A percentile compares a stretch with the other conserved stretches of the same genome.
phyloP scores from a whole-genome alignment of 768 basidiomycete genomes.

The Omphalotus guepiniiformis region DNA sequence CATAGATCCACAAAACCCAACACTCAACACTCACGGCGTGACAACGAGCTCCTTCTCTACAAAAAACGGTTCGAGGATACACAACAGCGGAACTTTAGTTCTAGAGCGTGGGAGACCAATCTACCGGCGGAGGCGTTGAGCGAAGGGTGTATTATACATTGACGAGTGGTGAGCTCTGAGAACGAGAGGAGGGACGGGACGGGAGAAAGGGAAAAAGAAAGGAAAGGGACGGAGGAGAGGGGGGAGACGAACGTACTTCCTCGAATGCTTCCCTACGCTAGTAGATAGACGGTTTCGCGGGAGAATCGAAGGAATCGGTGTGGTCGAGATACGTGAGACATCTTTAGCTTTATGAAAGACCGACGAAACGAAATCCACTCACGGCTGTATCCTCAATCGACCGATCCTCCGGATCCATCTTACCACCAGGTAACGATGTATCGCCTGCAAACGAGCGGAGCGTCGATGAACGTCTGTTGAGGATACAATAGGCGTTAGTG shows the following conservation, averaged over 20 bases:
- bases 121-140: too few species aligned
- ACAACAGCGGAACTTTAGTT: constrained; percentile 67
- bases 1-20: background rate
- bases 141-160: too few species aligned
- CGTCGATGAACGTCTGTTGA: constrained; percentile 61
- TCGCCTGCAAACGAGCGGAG: constrained; percentile 81
- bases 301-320: too few species aligned
- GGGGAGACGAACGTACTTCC: constrained; percentile 76
- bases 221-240: too few species aligned
- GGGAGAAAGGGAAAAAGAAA: too few species aligned
- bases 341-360: background rate
- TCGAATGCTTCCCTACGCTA: constrained; percentile 90
- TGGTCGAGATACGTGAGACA: too few species aligned
- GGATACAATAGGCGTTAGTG: background rate
- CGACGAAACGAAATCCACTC: too few species aligned
- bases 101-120: constrained; percentile 78
- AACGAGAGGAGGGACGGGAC: too few species aligned
- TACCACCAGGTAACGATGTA: constrained; percentile 86
- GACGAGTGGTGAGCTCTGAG: too few species aligned
- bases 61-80: constrained; percentile 75
- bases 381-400: constrained; percentile 81
- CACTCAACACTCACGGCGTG: constrained; percentile 63
- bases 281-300: too few species aligned
- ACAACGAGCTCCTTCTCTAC: constrained; percentile 71
- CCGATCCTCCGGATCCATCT: constrained; percentile 62